Evolutionary conservation across 495 filamentous ascomycete genomes (phyloP).

Genomic region (Trichocladium uniseriatum): DNA sequence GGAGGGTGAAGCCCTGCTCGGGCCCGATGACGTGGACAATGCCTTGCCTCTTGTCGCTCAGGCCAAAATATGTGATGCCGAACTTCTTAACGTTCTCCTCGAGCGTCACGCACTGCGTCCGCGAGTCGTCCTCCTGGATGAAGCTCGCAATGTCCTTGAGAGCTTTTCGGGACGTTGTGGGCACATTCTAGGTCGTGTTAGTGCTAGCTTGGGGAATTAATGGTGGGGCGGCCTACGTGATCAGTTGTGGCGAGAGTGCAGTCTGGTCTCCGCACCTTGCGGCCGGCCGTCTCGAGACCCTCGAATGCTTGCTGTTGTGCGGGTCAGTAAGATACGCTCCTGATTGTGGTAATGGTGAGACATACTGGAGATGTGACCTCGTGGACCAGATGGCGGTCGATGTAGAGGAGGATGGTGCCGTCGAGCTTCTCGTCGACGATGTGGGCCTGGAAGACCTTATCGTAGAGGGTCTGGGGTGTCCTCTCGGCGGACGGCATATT

Average conservation of each 20-base stretch:
- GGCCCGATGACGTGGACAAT: constrained; percentile 99
- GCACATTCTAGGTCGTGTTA: constrained; percentile 61
- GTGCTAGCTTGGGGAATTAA: neutral
- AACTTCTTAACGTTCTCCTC: constrained; percentile 97
- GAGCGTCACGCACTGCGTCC: constrained; percentile 85
- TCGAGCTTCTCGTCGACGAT: constrained; percentile 90
- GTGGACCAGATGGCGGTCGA: constrained; percentile 92
- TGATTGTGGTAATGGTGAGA: neutral
- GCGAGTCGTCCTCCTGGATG: constrained; percentile 88
- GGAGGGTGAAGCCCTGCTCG: constrained; percentile 97
- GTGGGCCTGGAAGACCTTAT: constrained; percentile 92
- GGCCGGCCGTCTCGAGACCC: constrained; percentile 75
- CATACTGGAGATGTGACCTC: constrained; percentile 89
- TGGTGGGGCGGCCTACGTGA: constrained; percentile 56
- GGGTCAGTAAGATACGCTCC: neutral
- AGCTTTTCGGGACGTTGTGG: constrained; percentile 77
- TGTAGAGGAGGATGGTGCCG: constrained; percentile 87
- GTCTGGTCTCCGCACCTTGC: constrained; percentile 84
- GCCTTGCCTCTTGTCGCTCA: constrained; percentile 92
- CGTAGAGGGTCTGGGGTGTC: constrained; percentile 83
- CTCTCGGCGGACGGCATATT: constrained; percentile 74
- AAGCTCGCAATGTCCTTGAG: constrained; percentile 82
- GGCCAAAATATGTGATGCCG: constrained; percentile 92
- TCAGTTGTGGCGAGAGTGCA: constrained; percentile 95
- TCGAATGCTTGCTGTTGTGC: constrained; percentile 84